A percentile compares a stretch with the other conserved stretches of the same genome.
These are phyloP conservation scores for Pestalotiopsis sp. DNA, from an alignment of 2,329 filamentous ascomycete genomes.

Conservation along the genomic window DNA sequence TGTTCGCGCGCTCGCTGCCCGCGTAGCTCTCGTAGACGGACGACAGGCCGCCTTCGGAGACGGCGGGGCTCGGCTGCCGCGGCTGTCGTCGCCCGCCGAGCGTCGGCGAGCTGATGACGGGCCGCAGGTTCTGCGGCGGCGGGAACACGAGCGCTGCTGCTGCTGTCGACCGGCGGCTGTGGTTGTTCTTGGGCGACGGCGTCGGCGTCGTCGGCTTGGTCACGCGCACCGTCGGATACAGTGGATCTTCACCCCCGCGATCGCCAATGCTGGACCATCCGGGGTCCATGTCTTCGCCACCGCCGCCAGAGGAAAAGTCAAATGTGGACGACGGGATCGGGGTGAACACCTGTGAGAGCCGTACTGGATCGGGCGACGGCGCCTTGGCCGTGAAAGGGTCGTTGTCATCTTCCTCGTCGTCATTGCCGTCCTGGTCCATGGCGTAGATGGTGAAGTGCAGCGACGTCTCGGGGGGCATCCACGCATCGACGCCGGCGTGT, in stretches of 20 bases:
- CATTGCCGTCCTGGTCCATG: slow-evolving; percentile 13
- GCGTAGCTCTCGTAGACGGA: slow-evolving; percentile 31
- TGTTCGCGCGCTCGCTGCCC: slow-evolving; percentile 14
- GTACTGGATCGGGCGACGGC: slow-evolving; percentile 16
- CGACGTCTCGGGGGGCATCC: slow-evolving; percentile 7
- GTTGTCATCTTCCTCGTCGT: slow-evolving; percentile 12
- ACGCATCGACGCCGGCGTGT: neutral
- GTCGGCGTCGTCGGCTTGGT: slow-evolving; percentile 18
- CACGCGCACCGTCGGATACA: neutral
- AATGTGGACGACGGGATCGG: slow-evolving; percentile 17
- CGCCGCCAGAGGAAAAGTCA: neutral
- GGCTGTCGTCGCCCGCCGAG: slow-evolving; percentile 12
- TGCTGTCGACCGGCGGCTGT: neutral
- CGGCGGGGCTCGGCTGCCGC: slow-evolving; percentile 18
- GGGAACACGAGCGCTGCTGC: slow-evolving; percentile 15
- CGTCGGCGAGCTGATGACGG: slow-evolving; percentile 23
- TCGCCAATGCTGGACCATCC: neutral
- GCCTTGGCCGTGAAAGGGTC: slow-evolving; percentile 25
- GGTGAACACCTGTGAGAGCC: slow-evolving; percentile 28
- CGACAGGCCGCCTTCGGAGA: slow-evolving; percentile 28
- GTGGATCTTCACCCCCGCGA: too few relatives aligned
- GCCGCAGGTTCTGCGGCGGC: slow-evolving; percentile 23
- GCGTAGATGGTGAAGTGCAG: slow-evolving; percentile 18
- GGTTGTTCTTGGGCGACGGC: slow-evolving; percentile 17
- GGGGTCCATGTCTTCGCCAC: neutral